phyloP scores from a whole-genome alignment of 2,329 filamentous ascomycete genomes.

The Mycosphaerella sp. region DNA sequence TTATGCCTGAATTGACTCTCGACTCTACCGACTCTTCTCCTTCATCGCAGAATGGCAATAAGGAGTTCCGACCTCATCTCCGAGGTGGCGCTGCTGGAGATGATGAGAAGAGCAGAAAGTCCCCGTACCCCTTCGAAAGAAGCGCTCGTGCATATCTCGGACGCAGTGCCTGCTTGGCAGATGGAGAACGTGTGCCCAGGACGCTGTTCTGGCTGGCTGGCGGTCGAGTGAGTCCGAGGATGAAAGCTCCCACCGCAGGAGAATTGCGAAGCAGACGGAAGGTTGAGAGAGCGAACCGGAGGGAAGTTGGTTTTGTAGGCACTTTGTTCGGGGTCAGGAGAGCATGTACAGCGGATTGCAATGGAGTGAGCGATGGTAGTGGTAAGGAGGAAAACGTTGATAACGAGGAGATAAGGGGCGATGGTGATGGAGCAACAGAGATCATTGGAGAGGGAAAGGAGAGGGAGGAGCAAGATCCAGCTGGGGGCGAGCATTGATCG shows the following conservation, averaged over 20 bases:
- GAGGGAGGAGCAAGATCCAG: too few species aligned
- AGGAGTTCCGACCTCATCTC: not conserved
- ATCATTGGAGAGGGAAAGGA: too few species aligned
- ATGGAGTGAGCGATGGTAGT: too few species aligned
- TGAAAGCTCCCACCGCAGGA: slow-evolving; percentile 8
- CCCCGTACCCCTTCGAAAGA: slow-evolving; percentile 1
- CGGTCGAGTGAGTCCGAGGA: slow-evolving; percentile 5
- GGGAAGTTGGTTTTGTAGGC: slow-evolving; percentile 4
- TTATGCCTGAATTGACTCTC: not conserved
- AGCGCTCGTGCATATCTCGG: slow-evolving; percentile 1
- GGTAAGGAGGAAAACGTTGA: too few species aligned
- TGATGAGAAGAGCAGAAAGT: not conserved
- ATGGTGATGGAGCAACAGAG: too few species aligned
- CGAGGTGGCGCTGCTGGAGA: slow-evolving; percentile 7
- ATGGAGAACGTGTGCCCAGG: slow-evolving; percentile 11
- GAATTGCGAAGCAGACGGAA: slow-evolving; percentile 8
- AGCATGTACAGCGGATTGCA: too few species aligned
- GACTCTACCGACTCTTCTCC: not conserved
- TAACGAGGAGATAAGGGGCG: too few species aligned
- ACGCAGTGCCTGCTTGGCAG: not conserved
- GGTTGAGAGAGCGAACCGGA: slow-evolving; percentile 7
- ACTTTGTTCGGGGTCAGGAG: slow-evolving; percentile 4
- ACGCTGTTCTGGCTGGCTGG: slow-evolving; percentile 13
- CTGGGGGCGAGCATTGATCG: too few species aligned
- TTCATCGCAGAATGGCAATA: not conserved